Base-by-base conservation (phyloP, 306 rosid genomes). In the Nissolia schottii region DNA sequence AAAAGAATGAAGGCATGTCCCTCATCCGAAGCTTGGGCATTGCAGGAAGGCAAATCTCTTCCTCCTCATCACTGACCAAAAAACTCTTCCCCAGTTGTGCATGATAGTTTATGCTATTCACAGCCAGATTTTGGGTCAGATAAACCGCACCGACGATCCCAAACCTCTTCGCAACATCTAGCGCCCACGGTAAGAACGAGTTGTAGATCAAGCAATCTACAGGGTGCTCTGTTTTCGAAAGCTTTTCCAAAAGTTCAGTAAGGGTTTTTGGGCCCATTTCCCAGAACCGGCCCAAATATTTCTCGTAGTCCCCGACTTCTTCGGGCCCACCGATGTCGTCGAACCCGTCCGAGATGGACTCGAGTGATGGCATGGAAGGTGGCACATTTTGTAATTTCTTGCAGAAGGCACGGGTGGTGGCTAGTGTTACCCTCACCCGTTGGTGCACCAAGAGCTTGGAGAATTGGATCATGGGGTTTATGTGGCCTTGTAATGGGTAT, bases 331-430 rank as follows among this genome's bases (percentile, higher is more conserved):
- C 79, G n/a, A n/a, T n/a, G 7, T 48, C 19, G 48, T 84, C 77
- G 14, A 64, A 78, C 5, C 85, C 88, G 41, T 84, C 88, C 4
- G 88, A 81, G 31, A 84, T 77, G 40, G 78, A 56, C 18, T 84
- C 85, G 1, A 84, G 3, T 3, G 72, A 7, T 15, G n/a, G n/a
- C n/a, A 81, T 3, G 4, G 69, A 41, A 3, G 60, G 6, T 0
- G 70, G 38, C 6, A 29, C 6, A 1, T 29, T 29, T 1, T 71
- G 48, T 3, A 65, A 12, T 5, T 13, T 67, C 6, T 73, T 75
- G 71, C 1, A 15, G 50, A 24, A 7, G 43, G 14, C 73, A 28
- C 24, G 34, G 10, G 84, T 72, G 41, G 73, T 73, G 7, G 64
- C 86, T 1, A 85, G 31, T 6, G 86, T 85, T 13, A 64, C 64